Evolutionary conservation across 2,329 filamentous ascomycete genomes (phyloP).

Genomic region (Diplodia corticola): DNA sequence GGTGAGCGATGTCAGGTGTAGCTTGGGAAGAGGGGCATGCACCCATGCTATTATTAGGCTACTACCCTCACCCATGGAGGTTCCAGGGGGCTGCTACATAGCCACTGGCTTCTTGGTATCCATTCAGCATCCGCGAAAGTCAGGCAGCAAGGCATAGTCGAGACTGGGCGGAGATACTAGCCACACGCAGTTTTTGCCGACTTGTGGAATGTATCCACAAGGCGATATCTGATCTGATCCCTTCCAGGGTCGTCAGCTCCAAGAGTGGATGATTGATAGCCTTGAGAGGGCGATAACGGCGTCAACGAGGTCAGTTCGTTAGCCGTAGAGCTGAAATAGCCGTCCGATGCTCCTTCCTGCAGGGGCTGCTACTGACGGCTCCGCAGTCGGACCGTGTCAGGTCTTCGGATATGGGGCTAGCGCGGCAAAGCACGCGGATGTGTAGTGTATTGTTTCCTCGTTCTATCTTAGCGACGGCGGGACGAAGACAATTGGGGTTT

Average conservation of each 20-base stretch:
- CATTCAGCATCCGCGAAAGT: not conserved
- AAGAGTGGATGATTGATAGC: not conserved
- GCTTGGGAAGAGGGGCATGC: not conserved
- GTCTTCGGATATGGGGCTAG: not conserved
- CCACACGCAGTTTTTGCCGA: not conserved
- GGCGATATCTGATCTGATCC: not conserved
- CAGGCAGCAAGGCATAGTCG: not conserved
- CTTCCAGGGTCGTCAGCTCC: not conserved
- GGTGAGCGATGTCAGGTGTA: not conserved
- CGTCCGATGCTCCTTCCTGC: not conserved
- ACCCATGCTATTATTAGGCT: not conserved
- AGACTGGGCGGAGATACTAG: not conserved
- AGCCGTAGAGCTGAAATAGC: not conserved
- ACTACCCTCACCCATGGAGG: not conserved
- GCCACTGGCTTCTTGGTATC: slow-evolving; percentile 1
- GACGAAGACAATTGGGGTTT: not conserved
- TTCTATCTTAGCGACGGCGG: no score
- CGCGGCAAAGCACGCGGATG: not conserved
- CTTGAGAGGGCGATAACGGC: not conserved
- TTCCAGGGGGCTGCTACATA: not conserved
- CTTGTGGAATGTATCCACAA: not conserved
- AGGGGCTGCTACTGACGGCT: not conserved
- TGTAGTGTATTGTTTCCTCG: not conserved
- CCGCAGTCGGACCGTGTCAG: not conserved
- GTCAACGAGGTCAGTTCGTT: not conserved